Base-by-base conservation (phyloP, 768 basidiomycete species). In the Naganishia vishniacii region DNA sequence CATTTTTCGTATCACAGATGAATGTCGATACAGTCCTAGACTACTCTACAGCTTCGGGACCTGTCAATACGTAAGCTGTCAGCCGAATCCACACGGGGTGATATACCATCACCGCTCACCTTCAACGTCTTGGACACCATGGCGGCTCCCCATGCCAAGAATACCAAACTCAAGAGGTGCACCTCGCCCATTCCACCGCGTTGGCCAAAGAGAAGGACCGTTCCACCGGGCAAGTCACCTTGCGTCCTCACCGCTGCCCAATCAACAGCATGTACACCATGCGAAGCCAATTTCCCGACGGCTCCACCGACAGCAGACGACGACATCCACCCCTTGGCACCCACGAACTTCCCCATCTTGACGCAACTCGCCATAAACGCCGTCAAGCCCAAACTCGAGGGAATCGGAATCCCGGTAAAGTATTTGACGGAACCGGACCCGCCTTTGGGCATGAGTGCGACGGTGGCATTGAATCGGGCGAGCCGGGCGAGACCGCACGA, bases 121-220 rank as follows among this genome's bases (percentile, higher is more conserved):
- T 85, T 83, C 48, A 99, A 81, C 16, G 95, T 98, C 80, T 98
- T 98, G 82, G 90, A 93, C 68, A 99, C 89, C 94, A 99, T 98
- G 49, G 89, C 88, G 16, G 91, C 87, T 9, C 88, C 94, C 93
- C 92, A 98, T 13, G 81, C 74, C 7, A 80, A 87, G 77, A 91
- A 90, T n/a, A 93, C 72, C 37, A 89, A 66, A 71, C 85, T 85
- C 44, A 86, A 85, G 41, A 84, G 78, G 77, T 99, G 95, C 49
- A 98, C 71, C 69, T 98, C 94, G 13, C 77, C 73, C 34, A 58
- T 64, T 6, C 76, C 74, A 3, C 69, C 65, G 42, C 68, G 69
- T 25, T 71, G 64, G n/a, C 69, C 71, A 62, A 71, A 73, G 44
- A 73, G 69, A 37, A 48, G 65, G 28, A 72, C 47, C 18, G 74